phyloP scores from a whole-genome alignment of 169 alveolate genomes.

The Cryptosporidium xiaoi region DNA sequence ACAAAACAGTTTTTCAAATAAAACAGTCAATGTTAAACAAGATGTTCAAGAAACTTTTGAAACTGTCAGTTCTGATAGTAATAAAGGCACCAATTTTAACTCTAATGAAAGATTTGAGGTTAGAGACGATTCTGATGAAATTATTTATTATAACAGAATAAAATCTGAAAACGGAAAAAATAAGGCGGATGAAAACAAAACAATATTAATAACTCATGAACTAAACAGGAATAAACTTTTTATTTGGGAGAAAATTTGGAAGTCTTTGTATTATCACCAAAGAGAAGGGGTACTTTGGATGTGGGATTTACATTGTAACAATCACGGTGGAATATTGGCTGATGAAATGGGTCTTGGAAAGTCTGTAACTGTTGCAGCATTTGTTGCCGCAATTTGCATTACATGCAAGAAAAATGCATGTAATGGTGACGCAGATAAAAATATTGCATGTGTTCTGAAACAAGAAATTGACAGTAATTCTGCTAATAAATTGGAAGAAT shows the following conservation, averaged over 20 bases:
- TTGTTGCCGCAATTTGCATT: conserved; percentile 49
- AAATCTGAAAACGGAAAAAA: not conserved
- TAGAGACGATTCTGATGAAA: conserved; percentile 27
- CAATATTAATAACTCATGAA: conserved; percentile 15
- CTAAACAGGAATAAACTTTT: conserved; percentile 3
- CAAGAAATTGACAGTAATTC: not conserved
- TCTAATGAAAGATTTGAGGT: not conserved
- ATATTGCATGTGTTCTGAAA: not conserved
- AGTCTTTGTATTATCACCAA: conserved; percentile 66
- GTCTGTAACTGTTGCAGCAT: conserved; percentile 76
- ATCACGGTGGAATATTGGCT: conserved; percentile 80
- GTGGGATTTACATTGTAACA: conserved; percentile 77
- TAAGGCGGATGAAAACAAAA: not conserved
- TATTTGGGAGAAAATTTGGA: conserved; percentile 63
- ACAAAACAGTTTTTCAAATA: not conserved
- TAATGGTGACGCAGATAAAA: not conserved
- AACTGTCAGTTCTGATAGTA: not conserved
- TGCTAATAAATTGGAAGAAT: not conserved
- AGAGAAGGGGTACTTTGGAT: conserved; percentile 75
- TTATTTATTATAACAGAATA: conserved; percentile 10
- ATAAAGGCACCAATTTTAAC: not conserved
- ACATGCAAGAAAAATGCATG: conserved; percentile 12
- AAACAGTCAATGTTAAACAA: not conserved
- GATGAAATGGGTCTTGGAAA: conserved; percentile 85
- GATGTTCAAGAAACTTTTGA: not conserved